Evolutionary conservation across 2,329 filamentous ascomycete species (phyloP), one percentile per base, ranked within the genome.

Genomic region (Penicillium sp.): DNA sequence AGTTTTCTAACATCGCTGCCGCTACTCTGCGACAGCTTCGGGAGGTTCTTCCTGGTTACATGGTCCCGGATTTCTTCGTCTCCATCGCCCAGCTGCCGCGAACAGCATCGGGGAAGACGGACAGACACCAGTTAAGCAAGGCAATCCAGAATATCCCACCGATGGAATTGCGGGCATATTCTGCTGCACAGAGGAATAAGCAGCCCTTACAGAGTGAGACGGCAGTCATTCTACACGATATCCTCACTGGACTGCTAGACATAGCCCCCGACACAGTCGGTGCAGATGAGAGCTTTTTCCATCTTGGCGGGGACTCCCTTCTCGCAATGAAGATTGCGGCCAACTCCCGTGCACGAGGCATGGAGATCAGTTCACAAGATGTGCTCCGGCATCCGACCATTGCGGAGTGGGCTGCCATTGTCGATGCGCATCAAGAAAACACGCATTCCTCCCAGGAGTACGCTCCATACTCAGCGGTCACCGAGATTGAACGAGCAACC

Each of bases 311-410:
- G 13, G 47, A 55, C 21, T 59, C 56, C 11, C 50, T 61, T 24
- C 27, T 14, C 22, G 51, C 51, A 10, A 59, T 59, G 57, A 74
- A 71, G 42, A 64, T 81, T 1, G 75, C 79, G 1, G 72, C 78
- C 16, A 64, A 62, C 32, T 66, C 70, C 3, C 68, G 75, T 36
- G 62, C 64, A 4, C 6, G 24, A 42, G 40, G 16, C 7, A 3
- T 42, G 8, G 8, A 24, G 8, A 9, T 42, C 6, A 24, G 18
- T 9, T 22, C 21, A 1, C 18, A 22, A 11, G 40, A 42, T 14
- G 10, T 42, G 9, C 21, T 42, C 21, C 18, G 18, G 1, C 40
- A 42, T 5, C 40, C 18, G 14, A 42, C 40, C 4, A 42, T 42
- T 5, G 3, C 18, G 40, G 18, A 24, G 3, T 24, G 18, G 18